Evolutionary conservation across 2,329 filamentous ascomycete species (phyloP), one percentile per base, ranked within the genome.

Genomic region (Calonectria multiphialidica): DNA sequence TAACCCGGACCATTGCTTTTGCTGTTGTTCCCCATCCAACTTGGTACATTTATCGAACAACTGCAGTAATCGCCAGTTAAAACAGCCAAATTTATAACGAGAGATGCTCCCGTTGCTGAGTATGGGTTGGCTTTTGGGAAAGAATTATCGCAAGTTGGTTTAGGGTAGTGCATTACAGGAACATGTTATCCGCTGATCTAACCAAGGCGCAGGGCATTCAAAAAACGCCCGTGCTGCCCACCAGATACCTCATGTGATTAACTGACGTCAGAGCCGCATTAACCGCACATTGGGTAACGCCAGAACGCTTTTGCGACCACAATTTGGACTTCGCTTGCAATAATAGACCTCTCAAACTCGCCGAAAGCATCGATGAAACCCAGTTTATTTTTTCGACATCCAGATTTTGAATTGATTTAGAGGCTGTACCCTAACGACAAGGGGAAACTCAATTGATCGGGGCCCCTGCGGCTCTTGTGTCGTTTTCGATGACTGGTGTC

Each of bases 251-350:
- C 21, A 59, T 40, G 35, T 28, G 50, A 59, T 18, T 25, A 3
- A 25, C 35, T 59, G 53, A 40, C 53, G 53, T 59, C 53, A 59
- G 53, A 25, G 53, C 53, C 37, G 53, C 33, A 59, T 59, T n/a
- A 28, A 59, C 30, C 9, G 35, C 53, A 40, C 33, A 23, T 18
- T 47, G 3, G 10, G 5, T 47, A 8, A 13, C 35, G 30, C n/a
- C 37, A 21, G 8, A 18, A 15, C n/a, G n/a, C 10, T 23, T 25
- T 40, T 59, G 33, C 53, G 21, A 23, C 21, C 53, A 28, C n/a
- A 33, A 23, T 33, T 40, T 18, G 3, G 5, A 13, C 21, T 28
- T 28, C 8, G 21, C 13, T 40, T 59, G 53, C 21, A 40, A 18
- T 37, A 10, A 8, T 40, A 21, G 23, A n/a, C 21, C 13, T 18